phyloP scores from a whole-genome alignment of 371 early-diverging fungal species.

The Nematocida ironsii region DNA sequence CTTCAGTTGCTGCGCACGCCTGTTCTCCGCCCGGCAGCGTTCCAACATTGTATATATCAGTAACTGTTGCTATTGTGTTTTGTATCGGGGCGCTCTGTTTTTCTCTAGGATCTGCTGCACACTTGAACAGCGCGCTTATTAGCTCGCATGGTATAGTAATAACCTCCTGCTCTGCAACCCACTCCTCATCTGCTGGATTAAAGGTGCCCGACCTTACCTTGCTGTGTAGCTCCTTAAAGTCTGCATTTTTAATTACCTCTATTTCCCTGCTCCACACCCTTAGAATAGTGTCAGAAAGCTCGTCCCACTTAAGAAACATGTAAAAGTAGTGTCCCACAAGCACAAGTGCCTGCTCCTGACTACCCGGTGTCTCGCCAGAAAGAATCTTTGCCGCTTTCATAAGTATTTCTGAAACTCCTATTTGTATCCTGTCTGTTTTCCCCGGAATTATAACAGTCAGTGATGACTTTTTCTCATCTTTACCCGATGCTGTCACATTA shows the following conservation, averaged over 20 bases:
- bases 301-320: conserved; percentile 35
- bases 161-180: neutral
- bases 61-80: neutral
- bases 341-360: conserved; percentile 14
- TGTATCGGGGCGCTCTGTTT: neutral
- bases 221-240: conserved; percentile 51
- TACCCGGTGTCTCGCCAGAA: neutral
- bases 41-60: neutral
- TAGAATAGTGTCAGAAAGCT: conserved; percentile 21
- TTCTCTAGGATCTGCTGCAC: conserved; percentile 25
- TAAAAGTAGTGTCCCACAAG: conserved; percentile 44
- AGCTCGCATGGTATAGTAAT: conserved; percentile 10
- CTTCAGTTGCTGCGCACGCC: neutral
- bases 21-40: neutral
- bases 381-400: conserved; percentile 20
- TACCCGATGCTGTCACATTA: neutral
- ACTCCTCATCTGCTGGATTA: conserved; percentile 14
- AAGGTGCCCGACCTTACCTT: conserved; percentile 3
- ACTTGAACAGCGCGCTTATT: conserved; percentile 30
- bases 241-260: conserved; percentile 15
- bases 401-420: conserved; percentile 16
- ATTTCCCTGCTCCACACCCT: conserved; percentile 3
- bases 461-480: neutral
- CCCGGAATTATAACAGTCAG: conserved; percentile 20
- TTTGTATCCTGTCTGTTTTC: conserved; percentile 17